Conservation (phyloP, 805 yeast species). For the Wickerhamia fluorescens region DNA sequence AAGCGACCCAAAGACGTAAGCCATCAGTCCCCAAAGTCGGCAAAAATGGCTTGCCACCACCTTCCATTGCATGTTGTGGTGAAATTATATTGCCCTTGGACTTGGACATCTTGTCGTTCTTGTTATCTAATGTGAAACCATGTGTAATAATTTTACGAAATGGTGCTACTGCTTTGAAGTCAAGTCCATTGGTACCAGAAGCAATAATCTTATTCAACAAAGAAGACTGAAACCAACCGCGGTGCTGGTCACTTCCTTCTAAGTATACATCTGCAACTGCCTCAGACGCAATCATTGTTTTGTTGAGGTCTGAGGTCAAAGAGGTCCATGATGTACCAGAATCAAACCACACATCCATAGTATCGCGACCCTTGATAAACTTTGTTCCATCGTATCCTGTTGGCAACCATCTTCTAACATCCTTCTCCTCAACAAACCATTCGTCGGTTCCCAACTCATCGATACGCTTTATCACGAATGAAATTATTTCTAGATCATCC, state of each 20-base stretch:
- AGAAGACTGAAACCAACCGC: slow-evolving; percentile 99
- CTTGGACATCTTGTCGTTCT: slow-evolving; percentile 89
- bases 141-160: slow-evolving; percentile 77
- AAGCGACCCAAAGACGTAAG: slow-evolving; percentile 82
- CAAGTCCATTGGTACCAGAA: slow-evolving; percentile 35
- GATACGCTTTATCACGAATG: slow-evolving; percentile 50
- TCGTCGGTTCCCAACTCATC: slow-evolving; percentile 58
- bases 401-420: slow-evolving; percentile 71
- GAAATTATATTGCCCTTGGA: slow-evolving; percentile 76
- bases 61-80: slow-evolving; percentile 63
- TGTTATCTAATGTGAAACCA: slow-evolving; percentile 85
- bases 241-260: slow-evolving; percentile 97
- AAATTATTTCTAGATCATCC: slow-evolving; percentile 49
- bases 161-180: slow-evolving; percentile 42
- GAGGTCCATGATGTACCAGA: slow-evolving; percentile 90
- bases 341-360: slow-evolving; percentile 99
- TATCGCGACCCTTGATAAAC: slow-evolving; percentile 69
- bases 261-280: slow-evolving; percentile 69
- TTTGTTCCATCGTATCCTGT: slow-evolving; percentile 34
- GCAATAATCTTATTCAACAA: slow-evolving; percentile 65
- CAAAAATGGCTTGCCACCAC: slow-evolving; percentile 36
- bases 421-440: slow-evolving; percentile 63
- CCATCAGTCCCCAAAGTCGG: slow-evolving; percentile 88
- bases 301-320: slow-evolving; percentile 36
- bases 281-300: slow-evolving; percentile 15